Conservation (phyloP, 768 basidiomycete species). For the Roridomyces roridus region DNA sequence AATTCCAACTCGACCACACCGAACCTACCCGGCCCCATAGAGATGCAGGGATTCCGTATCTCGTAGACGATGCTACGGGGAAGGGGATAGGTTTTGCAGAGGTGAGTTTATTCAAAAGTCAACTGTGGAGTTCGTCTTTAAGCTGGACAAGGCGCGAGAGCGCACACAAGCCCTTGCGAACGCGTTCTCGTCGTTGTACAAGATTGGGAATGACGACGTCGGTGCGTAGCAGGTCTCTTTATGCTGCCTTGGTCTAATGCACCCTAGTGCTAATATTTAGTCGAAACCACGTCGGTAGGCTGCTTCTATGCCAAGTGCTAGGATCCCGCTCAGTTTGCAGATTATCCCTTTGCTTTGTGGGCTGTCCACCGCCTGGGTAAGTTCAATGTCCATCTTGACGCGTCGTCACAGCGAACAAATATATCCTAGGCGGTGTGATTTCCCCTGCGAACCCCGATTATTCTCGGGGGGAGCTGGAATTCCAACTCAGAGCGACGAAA, state of each 20-base stretch:
- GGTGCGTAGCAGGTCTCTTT: slow-evolving; percentile 44
- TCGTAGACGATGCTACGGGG: slow-evolving; percentile 59
- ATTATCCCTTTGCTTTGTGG: slow-evolving; percentile 63
- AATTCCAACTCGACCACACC: slow-evolving; percentile 55
- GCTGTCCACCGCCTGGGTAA: slow-evolving; percentile 57
- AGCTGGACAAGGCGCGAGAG: slow-evolving; percentile 43
- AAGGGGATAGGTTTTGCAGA: slow-evolving; percentile 44
- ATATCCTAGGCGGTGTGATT: slow-evolving; percentile 11
- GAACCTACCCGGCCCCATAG: slow-evolving; percentile 50
- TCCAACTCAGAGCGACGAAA: slow-evolving; percentile 58
- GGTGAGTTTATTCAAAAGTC: slow-evolving; percentile 34
- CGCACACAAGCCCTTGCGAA: slow-evolving; percentile 57
- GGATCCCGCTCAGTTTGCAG: slow-evolving; percentile 31
- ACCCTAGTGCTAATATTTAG: slow-evolving; percentile 65
- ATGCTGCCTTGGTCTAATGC: not conserved
- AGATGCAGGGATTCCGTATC: slow-evolving; percentile 41
- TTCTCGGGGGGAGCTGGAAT: slow-evolving; percentile 56
- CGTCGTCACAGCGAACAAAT: not conserved
- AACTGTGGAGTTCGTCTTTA: too few species aligned
- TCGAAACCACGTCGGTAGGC: slow-evolving; percentile 68
- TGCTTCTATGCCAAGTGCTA: not conserved
- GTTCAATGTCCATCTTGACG: not conserved
- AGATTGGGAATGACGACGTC: slow-evolving; percentile 53
- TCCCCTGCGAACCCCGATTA: slow-evolving; percentile 68
- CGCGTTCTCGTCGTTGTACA: slow-evolving; percentile 46